Base-by-base conservation (phyloP, 495 filamentous ascomycete species). In the Penicillium turbatum region DNA sequence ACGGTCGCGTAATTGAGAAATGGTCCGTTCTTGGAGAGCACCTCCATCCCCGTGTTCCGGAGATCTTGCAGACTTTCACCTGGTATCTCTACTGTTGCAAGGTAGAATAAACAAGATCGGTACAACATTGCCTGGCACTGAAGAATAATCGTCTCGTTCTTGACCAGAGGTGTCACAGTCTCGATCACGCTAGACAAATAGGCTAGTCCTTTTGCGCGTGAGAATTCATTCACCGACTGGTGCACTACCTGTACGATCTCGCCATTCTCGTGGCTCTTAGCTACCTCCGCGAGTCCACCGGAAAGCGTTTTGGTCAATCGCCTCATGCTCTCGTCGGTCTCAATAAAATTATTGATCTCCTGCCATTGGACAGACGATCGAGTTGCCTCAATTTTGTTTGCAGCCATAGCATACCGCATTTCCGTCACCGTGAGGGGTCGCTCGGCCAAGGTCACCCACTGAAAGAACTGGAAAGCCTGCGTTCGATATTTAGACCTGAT, bases 211-310 rank as follows among this genome's bases (percentile, higher is more conserved):
- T 57, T 57, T 10, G 8, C 13, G 35, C 36, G 49, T 5, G 55
- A 42, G 53, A 52, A 60, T 32, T 60, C 57, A 31, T 55, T 60
- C 36, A 60, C 57, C 13, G 52, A 56, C 40, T 60, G 53, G 46
- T 60, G 57, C 12, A 60, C 42, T 7, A 51, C 51, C 39, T 60
- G 53, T 15, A 60, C 32, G n/a, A 21, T 60, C 3, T 50, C 41
- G 7, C 50, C 5, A 1, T 35, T 0, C 12, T 27, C 21, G 5
- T 13, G 6, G 19, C 36, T 56, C 27, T 3, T 30, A 32, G 46
- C 31, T 41, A 60, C 38, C 39, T 56, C 53, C 1, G 50, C 48
- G 16, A 60, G 6, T 48, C 57, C 57, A 49, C 57, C 57, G 21
- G 57, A 37, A 27, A 60, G 48, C 24, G 42, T 45, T 15, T 56